These are phyloP conservation scores for Pisolithus marmoratus DNA, from an alignment of 768 basidiomycete genomes.

Conservation along the genomic window DNA sequence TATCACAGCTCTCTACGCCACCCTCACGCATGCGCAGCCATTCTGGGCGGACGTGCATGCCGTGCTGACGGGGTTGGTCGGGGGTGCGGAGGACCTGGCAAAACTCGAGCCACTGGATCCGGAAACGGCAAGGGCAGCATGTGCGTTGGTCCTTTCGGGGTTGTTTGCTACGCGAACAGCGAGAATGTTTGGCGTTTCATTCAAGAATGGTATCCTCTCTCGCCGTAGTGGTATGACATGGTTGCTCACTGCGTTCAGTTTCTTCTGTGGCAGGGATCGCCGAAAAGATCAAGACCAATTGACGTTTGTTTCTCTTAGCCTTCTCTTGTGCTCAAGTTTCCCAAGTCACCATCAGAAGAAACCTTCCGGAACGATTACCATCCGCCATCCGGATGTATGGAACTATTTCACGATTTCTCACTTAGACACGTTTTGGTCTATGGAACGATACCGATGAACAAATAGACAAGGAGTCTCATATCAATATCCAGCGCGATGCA, in stretches of 20 bases:
- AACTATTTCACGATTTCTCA: too few relatives aligned
- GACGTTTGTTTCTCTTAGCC: not conserved
- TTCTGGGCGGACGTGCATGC: slow-evolving; percentile 65
- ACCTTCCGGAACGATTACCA: too few relatives aligned
- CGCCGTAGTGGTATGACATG: not conserved
- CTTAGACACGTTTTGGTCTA: too few relatives aligned
- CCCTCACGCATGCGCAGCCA: slow-evolving; percentile 82
- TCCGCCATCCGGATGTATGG: too few relatives aligned
- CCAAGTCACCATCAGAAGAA: too few relatives aligned
- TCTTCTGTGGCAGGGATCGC: slow-evolving; percentile 1
- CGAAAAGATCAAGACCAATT: slow-evolving; percentile 27
- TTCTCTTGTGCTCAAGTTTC: not conserved
- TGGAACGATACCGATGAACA: too few relatives aligned
- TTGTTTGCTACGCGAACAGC: slow-evolving; percentile 61
- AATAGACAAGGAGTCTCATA: too few relatives aligned
- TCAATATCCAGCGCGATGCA: too few relatives aligned
- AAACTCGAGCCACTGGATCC: slow-evolving; percentile 48
- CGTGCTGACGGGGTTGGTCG: slow-evolving; percentile 42
- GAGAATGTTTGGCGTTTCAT: slow-evolving; percentile 48
- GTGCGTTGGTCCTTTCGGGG: slow-evolving; percentile 56
- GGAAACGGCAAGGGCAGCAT: slow-evolving; percentile 64
- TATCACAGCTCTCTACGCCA: slow-evolving; percentile 71
- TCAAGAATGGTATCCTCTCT: slow-evolving; percentile 11
- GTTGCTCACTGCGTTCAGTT: not conserved
- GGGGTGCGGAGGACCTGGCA: slow-evolving; percentile 22